Evolutionary conservation across 176 grass and related monocot genomes (phyloP).

Genomic region (Tillandsia fasciculata): DNA sequence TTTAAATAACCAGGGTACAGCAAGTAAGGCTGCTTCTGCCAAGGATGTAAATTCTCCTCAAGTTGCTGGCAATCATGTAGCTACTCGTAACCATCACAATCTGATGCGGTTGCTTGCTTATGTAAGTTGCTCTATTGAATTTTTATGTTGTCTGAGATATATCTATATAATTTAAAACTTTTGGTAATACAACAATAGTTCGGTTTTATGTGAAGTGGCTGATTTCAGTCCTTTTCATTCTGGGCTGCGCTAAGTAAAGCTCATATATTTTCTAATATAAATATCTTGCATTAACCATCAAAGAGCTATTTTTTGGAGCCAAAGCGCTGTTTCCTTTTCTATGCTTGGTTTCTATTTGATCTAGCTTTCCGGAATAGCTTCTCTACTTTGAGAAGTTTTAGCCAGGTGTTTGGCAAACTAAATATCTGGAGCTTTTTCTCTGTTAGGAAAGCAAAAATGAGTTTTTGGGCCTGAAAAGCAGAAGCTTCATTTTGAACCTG

Average conservation of each 20-base stretch:
- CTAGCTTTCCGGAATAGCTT: no score
- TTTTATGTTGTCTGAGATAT: not conserved
- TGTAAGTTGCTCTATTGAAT: conserved; percentile 50
- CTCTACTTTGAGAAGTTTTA: no score
- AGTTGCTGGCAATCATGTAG: conserved; percentile 52
- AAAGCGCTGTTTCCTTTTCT: no score
- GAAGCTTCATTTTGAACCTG: no score
- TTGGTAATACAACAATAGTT: not conserved
- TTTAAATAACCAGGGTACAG: conserved; percentile 66
- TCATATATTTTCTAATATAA: not conserved
- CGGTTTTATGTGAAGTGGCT: not conserved
- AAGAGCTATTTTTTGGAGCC: no score
- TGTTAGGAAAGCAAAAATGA: no score
- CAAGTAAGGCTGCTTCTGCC: conserved; percentile 53
- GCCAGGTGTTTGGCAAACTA: no score
- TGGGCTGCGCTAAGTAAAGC: not conserved
- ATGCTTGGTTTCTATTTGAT: no score
- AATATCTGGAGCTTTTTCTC: no score
- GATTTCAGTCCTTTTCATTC: not conserved
- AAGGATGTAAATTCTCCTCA: conserved; percentile 91
- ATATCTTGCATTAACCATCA: no score
- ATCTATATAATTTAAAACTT: not conserved
- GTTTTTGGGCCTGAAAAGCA: no score
- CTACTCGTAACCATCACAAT: conserved; percentile 64
- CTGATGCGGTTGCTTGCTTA: conserved; percentile 68